phyloP scores from a whole-genome alignment of 2,329 filamentous ascomycete species.

The Lasiodiplodia sp. region DNA sequence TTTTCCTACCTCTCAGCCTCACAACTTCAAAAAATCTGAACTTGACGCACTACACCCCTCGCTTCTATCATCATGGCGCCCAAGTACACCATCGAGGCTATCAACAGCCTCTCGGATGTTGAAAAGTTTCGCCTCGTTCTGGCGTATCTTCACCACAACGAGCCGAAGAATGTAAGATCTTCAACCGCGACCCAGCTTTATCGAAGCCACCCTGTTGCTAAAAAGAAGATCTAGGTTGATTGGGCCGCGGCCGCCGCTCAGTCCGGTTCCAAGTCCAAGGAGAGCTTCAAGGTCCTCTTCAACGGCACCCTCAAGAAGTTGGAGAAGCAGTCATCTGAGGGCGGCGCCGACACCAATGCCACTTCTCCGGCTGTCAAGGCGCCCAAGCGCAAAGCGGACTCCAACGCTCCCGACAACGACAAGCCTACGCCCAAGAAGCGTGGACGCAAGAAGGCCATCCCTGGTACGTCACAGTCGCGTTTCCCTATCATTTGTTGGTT shows the following conservation, averaged over 20 bases:
- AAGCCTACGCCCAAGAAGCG: background rate
- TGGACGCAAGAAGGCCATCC: background rate
- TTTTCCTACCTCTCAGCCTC: background rate
- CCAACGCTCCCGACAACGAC: background rate
- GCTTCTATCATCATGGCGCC: background rate
- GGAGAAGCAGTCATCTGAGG: too few species aligned
- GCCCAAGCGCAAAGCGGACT: background rate
- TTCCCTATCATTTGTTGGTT: background rate
- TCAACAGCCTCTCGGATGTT: conserved; percentile 1
- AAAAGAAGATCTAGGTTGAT: conserved; percentile 16
- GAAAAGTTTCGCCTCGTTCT: conserved; percentile 7
- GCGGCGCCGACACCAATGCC: background rate
- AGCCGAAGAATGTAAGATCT: conserved; percentile 8
- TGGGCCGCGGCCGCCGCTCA: background rate
- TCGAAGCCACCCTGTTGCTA: background rate
- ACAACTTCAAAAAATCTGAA: background rate
- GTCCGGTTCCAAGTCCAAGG: conserved; percentile 3
- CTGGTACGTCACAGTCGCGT: background rate
- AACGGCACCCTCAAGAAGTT: conserved; percentile 12
- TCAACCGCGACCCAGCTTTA: background rate
- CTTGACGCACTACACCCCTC: background rate
- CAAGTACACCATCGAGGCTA: background rate
- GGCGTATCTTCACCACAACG: conserved; percentile 15
- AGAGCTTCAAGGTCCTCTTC: conserved; percentile 9
- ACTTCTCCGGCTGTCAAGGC: background rate